These are phyloP conservation scores for Omphalotus guepiniiformis DNA, from an alignment of 768 basidiomycete species.

Conservation along the genomic window DNA sequence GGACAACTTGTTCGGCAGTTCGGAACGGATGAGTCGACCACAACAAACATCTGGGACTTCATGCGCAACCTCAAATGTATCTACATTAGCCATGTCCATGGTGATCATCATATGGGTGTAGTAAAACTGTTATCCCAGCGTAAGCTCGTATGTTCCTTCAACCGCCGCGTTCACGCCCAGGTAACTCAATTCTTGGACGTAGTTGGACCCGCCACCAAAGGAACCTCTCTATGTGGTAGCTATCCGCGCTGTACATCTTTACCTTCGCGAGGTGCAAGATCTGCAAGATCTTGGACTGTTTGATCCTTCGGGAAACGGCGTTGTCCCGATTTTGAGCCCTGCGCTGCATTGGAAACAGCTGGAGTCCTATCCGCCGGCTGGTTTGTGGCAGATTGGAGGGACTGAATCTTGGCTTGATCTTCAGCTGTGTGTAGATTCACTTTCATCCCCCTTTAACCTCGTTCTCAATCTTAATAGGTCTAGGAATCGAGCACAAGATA, in stretches of 20 bases:
- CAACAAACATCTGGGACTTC: conserved; percentile 47
- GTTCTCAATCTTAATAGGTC: conserved; percentile 33
- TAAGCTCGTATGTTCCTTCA: conserved; percentile 47
- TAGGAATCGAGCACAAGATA: conserved; percentile 30
- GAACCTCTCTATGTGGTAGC: conserved; percentile 71
- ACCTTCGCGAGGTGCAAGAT: conserved; percentile 68
- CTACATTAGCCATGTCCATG: conserved; percentile 88
- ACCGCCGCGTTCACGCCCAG: not conserved
- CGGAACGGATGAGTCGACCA: conserved; percentile 40
- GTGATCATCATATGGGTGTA: conserved; percentile 87
- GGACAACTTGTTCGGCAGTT: conserved; percentile 82
- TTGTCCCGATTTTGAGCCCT: conserved; percentile 54
- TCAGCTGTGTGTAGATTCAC: conserved; percentile 24
- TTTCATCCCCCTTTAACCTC: not conserved
- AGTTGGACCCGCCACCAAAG: conserved; percentile 62
- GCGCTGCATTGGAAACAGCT: conserved; percentile 44
- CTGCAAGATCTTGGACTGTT: conserved; percentile 69
- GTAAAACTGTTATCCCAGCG: conserved; percentile 70
- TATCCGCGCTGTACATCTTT: conserved; percentile 50
- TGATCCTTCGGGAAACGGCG: conserved; percentile 41
- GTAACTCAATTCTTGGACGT: conserved; percentile 1
- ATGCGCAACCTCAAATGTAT: conserved; percentile 73
- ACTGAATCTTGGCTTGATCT: conserved; percentile 44
- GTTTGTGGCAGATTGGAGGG: conserved; percentile 41
- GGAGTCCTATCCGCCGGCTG: conserved; percentile 30